phyloP scores from a whole-genome alignment of 2,329 filamentous ascomycete genomes.

The Neonectria ditissima region DNA sequence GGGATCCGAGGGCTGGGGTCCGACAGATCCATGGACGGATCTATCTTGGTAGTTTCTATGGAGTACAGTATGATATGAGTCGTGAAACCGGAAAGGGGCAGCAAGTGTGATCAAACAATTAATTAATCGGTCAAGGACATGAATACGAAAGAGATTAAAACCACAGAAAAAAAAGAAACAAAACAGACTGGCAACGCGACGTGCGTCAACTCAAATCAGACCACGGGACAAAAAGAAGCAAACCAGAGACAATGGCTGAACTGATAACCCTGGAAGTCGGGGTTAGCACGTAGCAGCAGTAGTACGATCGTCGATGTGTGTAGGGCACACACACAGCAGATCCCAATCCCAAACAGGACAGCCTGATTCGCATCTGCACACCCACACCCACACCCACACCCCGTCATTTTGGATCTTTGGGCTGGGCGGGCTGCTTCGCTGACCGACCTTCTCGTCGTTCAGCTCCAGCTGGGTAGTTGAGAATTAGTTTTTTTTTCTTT shows the following conservation, averaged over 20 bases:
- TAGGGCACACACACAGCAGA: conserved; percentile 2
- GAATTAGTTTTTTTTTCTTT: conserved; percentile 1
- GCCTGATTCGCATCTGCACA: background rate
- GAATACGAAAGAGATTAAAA: background rate
- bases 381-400: conserved; percentile 1
- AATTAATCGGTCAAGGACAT: background rate
- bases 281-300: conserved; percentile 17
- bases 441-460: background rate
- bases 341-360: conserved; percentile 5
- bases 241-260: conserved; percentile 5
- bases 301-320: conserved; percentile 18
- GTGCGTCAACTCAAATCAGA: conserved; percentile 6
- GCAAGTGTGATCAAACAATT: background rate
- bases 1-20: background rate
- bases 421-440: background rate
- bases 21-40: background rate
- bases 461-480: background rate
- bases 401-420: conserved; percentile 1
- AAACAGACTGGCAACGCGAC: background rate
- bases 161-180: background rate
- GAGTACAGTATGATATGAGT: background rate
- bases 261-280: conserved; percentile 3
- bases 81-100: background rate
- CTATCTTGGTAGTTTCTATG: background rate
- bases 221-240: conserved; percentile 8